Conservation (phyloP, 176 grass and related monocot species). For the Dactylis glomerata region DNA sequence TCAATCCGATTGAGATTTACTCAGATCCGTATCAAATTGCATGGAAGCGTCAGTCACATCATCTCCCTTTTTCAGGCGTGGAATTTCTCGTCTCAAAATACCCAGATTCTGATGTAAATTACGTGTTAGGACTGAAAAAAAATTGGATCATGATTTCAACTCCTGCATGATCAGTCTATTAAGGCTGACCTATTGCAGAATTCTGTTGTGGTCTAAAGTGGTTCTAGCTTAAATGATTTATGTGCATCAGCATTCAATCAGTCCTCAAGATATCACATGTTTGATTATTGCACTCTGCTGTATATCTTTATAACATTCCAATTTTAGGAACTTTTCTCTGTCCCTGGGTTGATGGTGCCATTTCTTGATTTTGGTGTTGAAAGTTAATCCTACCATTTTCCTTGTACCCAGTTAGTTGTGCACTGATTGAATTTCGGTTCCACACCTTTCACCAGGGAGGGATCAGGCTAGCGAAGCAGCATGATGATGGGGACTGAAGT, state of each 20-base stretch:
- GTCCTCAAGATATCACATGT: neutral
- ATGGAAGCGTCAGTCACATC: slow-evolving; percentile 43
- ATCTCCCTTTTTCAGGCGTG: neutral
- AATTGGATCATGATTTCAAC: neutral
- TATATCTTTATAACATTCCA: neutral
- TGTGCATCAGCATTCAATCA: neutral
- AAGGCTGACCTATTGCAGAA: neutral
- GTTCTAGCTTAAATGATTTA: neutral
- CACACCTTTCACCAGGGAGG: slow-evolving; percentile 12
- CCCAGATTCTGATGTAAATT: neutral
- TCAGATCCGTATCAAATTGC: slow-evolving; percentile 13
- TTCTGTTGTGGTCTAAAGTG: neutral
- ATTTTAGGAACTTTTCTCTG: neutral
- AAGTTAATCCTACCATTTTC: neutral
- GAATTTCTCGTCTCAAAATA: neutral
- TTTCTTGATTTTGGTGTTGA: slow-evolving; percentile 17
- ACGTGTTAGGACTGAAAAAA: neutral
- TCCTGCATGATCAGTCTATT: neutral
- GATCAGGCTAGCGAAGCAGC: neutral
- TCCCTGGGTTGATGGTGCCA: neutral
- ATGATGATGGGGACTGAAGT: too few species aligned
- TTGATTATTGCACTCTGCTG: slow-evolving; percentile 15
- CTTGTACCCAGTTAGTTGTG: slow-evolving; percentile 28
- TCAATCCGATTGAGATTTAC: slow-evolving; percentile 20
- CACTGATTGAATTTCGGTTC: slow-evolving; percentile 33